Evolutionary conservation across 202 grass and related monocot species (phyloP).

Genomic region (Cymbopogon flexuosus): DNA sequence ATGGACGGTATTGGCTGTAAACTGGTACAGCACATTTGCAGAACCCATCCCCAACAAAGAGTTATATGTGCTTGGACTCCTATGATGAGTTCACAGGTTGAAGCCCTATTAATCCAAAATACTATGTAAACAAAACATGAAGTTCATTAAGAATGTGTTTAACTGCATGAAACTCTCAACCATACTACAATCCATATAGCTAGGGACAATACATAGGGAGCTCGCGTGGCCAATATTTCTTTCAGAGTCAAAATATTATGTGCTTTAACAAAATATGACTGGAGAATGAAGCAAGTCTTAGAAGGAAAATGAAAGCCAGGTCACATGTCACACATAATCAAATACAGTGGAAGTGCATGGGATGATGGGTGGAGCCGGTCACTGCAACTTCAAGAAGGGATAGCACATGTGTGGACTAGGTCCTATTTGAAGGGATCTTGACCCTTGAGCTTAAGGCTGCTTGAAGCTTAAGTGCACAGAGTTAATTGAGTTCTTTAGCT

Average conservation of each 20-base stretch:
- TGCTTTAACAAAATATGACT: not conserved
- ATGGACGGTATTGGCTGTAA: not conserved
- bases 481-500: not conserved
- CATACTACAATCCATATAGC: constrained; percentile 13
- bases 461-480: not conserved
- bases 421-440: not conserved
- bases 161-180: not conserved
- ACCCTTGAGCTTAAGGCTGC: not conserved
- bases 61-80: not conserved
- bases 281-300: not conserved
- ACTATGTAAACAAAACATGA: not conserved
- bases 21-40: not conserved
- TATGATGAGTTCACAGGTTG: not conserved
- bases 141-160: not conserved
- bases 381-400: not conserved
- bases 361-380: not conserved
- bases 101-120: not conserved
- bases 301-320: not conserved
- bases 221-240: not conserved
- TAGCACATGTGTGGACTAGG: not conserved
- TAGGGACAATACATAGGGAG: not conserved
- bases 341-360: not conserved
- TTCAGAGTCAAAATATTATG: not conserved
- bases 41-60: constrained; percentile 1
- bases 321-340: constrained; percentile 1